phyloP scores from a whole-genome alignment of 2,329 filamentous ascomycete species.

The Trichoderma hamatum region DNA sequence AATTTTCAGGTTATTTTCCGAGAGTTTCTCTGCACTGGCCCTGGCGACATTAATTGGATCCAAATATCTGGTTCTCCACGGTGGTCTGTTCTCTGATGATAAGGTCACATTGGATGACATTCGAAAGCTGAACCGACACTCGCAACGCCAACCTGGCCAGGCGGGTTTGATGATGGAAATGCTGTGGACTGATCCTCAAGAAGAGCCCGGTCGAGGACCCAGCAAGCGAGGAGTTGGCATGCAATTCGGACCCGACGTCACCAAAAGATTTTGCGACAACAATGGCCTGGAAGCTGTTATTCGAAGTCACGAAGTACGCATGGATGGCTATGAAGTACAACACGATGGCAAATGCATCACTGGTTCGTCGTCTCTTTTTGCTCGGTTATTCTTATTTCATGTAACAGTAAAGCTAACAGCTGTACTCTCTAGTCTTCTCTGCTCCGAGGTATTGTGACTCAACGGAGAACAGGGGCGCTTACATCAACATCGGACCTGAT shows the following conservation, averaged over 20 bases:
- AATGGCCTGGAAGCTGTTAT: constrained; percentile 95
- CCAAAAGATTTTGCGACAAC: constrained; percentile 93
- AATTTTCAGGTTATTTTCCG: constrained; percentile 95
- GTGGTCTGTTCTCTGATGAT: constrained; percentile 94
- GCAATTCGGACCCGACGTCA: constrained; percentile 96
- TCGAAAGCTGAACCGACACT: constrained; percentile 86
- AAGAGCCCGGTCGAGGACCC: constrained; percentile 80
- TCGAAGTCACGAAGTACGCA: constrained; percentile 94
- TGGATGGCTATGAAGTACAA: constrained; percentile 99
- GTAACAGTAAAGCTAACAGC: constrained; percentile 25
- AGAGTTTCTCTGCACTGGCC: constrained; percentile 93
- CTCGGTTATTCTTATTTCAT: background rate
- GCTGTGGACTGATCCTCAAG: constrained; percentile 97
- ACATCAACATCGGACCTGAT: constrained; percentile 93
- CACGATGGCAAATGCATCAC: constrained; percentile 96
- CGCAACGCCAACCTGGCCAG: constrained; percentile 90
- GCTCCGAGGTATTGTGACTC: constrained; percentile 97
- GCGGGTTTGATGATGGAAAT: constrained; percentile 99
- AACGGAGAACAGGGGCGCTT: constrained; percentile 96
- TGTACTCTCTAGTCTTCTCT: constrained; percentile 72
- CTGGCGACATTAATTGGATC: constrained; percentile 88
- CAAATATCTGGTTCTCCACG: constrained; percentile 91
- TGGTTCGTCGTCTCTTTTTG: constrained; percentile 53
- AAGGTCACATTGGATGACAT: constrained; percentile 91
- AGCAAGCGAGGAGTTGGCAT: constrained; percentile 96